phyloP scores from a whole-genome alignment of 306 rosid species.

The Fragaria iinumae region DNA sequence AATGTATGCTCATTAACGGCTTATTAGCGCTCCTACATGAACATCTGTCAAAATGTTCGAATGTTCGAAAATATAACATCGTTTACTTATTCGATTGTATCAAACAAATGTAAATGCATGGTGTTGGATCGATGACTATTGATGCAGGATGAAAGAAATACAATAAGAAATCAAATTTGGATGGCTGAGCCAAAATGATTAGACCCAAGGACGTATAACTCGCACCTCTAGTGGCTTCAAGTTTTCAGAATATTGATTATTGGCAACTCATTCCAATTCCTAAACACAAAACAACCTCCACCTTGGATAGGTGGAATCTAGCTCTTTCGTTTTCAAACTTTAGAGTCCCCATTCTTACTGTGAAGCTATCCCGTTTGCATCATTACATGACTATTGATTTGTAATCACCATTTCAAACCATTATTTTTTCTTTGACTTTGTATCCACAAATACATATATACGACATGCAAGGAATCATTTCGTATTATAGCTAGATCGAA shows the following conservation, averaged over 20 bases:
- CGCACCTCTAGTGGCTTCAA: not conserved
- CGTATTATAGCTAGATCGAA: not conserved
- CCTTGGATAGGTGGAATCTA: not conserved
- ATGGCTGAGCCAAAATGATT: not conserved
- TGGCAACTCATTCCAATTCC: not conserved
- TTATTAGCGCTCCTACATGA: not conserved
- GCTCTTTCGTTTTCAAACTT: not conserved
- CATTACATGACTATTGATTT: not conserved
- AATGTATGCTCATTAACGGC: not conserved
- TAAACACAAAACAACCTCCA: not conserved
- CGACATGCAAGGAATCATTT: not conserved
- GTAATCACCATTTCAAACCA: not conserved
- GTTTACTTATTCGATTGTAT: not conserved
- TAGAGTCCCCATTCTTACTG: not conserved
- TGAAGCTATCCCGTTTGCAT: not conserved
- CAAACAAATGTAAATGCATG: not conserved
- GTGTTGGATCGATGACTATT: too few species aligned
- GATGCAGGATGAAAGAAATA: not conserved
- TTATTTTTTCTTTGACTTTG: not conserved
- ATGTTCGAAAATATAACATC: not conserved
- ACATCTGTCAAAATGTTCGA: too few species aligned
- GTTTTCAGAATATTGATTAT: not conserved
- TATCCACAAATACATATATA: not conserved
- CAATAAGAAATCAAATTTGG: not conserved
- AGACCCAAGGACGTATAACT: not conserved